These are phyloP conservation scores for Euphorbia tirucalli DNA, from an alignment of 345 rosid genomes.

Conservation along the genomic window DNA sequence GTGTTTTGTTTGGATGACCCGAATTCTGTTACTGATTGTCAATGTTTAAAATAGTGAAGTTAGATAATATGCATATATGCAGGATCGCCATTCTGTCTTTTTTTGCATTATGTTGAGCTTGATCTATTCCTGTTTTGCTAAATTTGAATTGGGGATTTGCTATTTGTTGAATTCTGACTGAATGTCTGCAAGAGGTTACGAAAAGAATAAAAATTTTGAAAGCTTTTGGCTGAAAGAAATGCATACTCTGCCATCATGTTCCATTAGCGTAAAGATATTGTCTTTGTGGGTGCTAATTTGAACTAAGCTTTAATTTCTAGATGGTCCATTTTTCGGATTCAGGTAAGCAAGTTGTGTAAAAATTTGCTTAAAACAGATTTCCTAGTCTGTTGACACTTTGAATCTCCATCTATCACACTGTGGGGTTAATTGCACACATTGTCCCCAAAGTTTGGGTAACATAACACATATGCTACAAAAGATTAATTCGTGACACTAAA, in stretches of 20 bases:
- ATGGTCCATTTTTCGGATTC: too few species aligned
- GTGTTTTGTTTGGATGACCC: constrained; percentile 32
- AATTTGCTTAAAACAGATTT: too few species aligned
- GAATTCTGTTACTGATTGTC: constrained; percentile 28
- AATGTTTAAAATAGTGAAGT: constrained; percentile 22
- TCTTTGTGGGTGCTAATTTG: too few species aligned
- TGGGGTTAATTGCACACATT: too few species aligned
- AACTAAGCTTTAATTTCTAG: too few species aligned
- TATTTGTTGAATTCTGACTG: background rate
- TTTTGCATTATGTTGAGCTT: background rate
- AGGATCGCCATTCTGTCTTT: constrained; percentile 4
- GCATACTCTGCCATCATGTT: background rate
- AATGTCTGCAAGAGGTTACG: background rate
- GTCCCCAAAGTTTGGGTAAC: too few species aligned
- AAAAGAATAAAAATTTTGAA: background rate
- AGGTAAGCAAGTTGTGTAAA: too few species aligned
- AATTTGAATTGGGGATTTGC: background rate
- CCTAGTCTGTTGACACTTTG: too few species aligned
- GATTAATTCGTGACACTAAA: too few species aligned
- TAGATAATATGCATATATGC: constrained; percentile 16
- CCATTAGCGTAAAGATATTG: too few species aligned
- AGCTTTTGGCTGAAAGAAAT: background rate
- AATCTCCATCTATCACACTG: too few species aligned
- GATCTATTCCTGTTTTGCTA: background rate
- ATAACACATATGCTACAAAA: too few species aligned